These are phyloP conservation scores for Piromyces sp. DNA, from an alignment of 192 early-diverging fungal species.

Conservation along the genomic window DNA sequence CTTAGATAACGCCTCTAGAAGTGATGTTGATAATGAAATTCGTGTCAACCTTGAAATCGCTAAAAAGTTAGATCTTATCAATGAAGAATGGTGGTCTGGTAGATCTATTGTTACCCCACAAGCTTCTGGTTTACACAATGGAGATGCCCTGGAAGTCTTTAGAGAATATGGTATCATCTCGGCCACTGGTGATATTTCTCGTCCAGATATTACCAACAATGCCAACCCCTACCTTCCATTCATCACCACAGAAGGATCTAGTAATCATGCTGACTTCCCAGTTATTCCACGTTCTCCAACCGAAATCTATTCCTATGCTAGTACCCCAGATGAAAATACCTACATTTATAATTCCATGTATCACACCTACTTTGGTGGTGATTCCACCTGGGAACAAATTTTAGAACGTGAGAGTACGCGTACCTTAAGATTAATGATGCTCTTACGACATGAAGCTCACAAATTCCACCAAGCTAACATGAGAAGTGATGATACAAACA, in stretches of 20 bases:
- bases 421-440: background rate
- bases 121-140: constrained; percentile 4
- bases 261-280: background rate
- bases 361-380: background rate
- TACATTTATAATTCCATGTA: background rate
- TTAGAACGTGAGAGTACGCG: background rate
- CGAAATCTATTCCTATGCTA: background rate
- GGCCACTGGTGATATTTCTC: background rate
- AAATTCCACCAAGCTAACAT: background rate
- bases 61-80: background rate
- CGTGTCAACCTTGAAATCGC: background rate
- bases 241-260: background rate
- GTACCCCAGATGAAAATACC: background rate
- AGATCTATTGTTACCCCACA: constrained; percentile 1
- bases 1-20: background rate
- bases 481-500: background rate
- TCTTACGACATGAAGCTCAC: background rate
- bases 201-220: background rate
- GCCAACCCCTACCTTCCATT: background rate
- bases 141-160: background rate
- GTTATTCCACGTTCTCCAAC: background rate
- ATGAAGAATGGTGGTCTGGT: constrained; percentile 1
- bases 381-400: background rate
- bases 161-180: background rate
- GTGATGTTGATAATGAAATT: constrained; percentile 1